Conservation (phyloP, 2,329 filamentous ascomycete genomes). For the Talaromyces sp. region DNA sequence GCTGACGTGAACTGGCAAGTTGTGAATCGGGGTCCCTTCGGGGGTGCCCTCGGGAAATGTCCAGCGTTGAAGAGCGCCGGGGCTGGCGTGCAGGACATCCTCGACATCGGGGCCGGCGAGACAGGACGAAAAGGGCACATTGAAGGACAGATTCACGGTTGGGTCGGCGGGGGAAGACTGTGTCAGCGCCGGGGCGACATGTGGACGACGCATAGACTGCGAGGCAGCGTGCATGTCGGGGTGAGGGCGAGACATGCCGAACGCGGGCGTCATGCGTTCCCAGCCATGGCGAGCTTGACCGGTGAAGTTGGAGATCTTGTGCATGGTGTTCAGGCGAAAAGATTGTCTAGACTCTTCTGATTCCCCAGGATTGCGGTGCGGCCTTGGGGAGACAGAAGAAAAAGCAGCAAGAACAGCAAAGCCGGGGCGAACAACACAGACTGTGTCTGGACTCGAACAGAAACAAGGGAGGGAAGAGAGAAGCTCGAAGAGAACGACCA, state of each 20-base stretch:
- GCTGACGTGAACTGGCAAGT: conserved; percentile 84
- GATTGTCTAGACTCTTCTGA: conserved; percentile 21
- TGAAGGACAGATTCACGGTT: conserved; percentile 90
- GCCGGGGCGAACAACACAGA: conserved; percentile 1
- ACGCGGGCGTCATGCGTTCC: conserved; percentile 62
- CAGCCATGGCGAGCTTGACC: conserved; percentile 62
- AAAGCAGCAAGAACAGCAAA: conserved; percentile 10
- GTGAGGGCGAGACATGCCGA: conserved; percentile 57
- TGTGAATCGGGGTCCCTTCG: conserved; percentile 77
- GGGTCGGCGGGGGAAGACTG: conserved; percentile 68
- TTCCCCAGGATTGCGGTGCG: conserved; percentile 23
- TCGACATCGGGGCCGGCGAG: conserved; percentile 88
- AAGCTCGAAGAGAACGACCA: conserved; percentile 20
- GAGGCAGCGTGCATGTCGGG: conserved; percentile 47
- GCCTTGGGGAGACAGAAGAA: conserved; percentile 24
- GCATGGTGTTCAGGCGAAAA: conserved; percentile 44
- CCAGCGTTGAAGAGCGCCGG: conserved; percentile 84
- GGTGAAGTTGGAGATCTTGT: conserved; percentile 65
- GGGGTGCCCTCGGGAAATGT: conserved; percentile 83
- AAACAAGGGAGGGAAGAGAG: conserved; percentile 10
- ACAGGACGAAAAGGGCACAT: conserved; percentile 90
- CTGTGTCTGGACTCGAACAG: not conserved
- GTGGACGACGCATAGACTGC: conserved; percentile 52
- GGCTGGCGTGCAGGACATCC: conserved; percentile 88
- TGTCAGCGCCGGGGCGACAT: conserved; percentile 49